Conservation (phyloP, 1,284 basidiomycete species). For the Puccinia brachypodii region DNA sequence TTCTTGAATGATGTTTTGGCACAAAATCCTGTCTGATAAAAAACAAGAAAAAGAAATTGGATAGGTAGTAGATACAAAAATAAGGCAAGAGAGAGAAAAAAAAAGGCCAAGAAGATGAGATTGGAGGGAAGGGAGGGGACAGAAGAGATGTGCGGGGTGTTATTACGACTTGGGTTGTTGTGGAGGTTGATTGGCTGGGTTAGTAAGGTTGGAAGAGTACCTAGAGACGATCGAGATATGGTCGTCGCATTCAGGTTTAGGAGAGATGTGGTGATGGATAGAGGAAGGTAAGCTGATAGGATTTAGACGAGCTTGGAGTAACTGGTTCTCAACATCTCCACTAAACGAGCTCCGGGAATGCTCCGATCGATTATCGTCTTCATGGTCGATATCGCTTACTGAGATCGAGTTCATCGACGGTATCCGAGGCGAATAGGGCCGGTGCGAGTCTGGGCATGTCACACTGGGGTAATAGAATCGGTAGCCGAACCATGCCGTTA, state of each 20-base stretch:
- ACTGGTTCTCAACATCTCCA: constrained; percentile 10
- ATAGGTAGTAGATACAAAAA: too few relatives aligned
- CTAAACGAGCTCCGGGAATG: constrained; percentile 1
- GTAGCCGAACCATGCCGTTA: constrained; percentile 74
- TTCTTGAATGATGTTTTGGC: too few relatives aligned
- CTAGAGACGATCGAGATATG: neutral
- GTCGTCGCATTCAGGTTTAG: neutral
- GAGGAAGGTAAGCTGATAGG: neutral
- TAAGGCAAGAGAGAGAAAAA: too few relatives aligned
- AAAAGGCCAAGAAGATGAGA: too few relatives aligned
- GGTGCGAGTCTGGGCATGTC: constrained; percentile 61
- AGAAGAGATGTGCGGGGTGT: too few relatives aligned
- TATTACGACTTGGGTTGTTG: neutral
- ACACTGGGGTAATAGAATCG: constrained; percentile 62
- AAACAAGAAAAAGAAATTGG: too few relatives aligned
- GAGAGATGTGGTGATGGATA: neutral
- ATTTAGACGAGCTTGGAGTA: neutral
- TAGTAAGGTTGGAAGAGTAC: constrained; percentile 1
- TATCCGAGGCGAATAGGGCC: constrained; percentile 70
- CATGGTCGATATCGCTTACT: too few relatives aligned
- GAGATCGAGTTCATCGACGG: neutral
- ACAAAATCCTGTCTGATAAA: too few relatives aligned
- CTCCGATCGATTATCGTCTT: neutral
- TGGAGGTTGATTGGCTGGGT: neutral
- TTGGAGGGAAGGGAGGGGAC: too few relatives aligned